phyloP scores from a whole-genome alignment of 2,329 filamentous ascomycete species.

The Alternaria gansuensis region DNA sequence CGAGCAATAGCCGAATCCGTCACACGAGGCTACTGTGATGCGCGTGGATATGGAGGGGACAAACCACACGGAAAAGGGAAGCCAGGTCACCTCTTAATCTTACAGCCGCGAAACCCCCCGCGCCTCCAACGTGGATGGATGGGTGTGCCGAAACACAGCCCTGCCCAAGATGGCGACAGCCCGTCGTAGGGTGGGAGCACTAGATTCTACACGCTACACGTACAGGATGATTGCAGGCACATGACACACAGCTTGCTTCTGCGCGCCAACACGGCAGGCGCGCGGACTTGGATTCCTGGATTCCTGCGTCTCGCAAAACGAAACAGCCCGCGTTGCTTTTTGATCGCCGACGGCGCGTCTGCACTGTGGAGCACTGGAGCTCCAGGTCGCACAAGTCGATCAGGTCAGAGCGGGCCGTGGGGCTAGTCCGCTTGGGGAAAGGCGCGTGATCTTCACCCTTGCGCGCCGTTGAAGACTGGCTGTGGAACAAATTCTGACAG shows the following conservation, averaged over 20 bases:
- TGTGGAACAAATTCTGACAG: slow-evolving; percentile 42
- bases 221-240: slow-evolving; percentile 7
- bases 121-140: slow-evolving; percentile 2
- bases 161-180: slow-evolving; percentile 5
- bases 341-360: slow-evolving; percentile 23
- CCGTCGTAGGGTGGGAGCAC: not conserved
- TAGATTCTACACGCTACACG: not conserved
- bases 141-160: slow-evolving; percentile 11
- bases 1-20: slow-evolving; percentile 19
- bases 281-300: not conserved
- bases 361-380: slow-evolving; percentile 27
- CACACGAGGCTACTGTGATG: slow-evolving; percentile 18
- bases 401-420: slow-evolving; percentile 40
- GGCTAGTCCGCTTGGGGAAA: slow-evolving; percentile 33
- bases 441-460: slow-evolving; percentile 31
- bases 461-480: slow-evolving; percentile 37
- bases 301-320: slow-evolving; percentile 17
- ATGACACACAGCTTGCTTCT: slow-evolving; percentile 6
- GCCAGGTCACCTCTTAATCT: slow-evolving; percentile 11
- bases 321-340: slow-evolving; percentile 27
- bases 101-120: slow-evolving; percentile 6
- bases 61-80: slow-evolving; percentile 18
- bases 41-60: not conserved
- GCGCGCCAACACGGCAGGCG: slow-evolving; percentile 10
- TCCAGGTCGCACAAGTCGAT: slow-evolving; percentile 36